A percentile compares a stretch with the other conserved stretches of the same genome.
phyloP scores from a whole-genome alignment of 1,284 basidiomycete species.

The Porodaedalea pini region DNA sequence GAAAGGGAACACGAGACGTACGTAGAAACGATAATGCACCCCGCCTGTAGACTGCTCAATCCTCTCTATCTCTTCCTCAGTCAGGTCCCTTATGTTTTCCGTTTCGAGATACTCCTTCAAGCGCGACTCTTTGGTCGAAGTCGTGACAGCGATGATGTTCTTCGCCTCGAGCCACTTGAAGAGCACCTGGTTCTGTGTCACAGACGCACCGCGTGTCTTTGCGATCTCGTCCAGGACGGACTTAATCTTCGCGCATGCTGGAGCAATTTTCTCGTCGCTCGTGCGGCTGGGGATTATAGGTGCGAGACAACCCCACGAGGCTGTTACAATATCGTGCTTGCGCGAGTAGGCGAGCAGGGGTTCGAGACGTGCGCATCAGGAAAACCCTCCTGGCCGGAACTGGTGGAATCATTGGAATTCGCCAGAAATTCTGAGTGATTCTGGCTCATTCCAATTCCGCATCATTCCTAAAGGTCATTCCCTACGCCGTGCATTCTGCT shows the following conservation, averaged over 20 bases:
- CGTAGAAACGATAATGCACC: slow-evolving; percentile 52
- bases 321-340: slow-evolving; percentile 56
- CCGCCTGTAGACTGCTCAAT: slow-evolving; percentile 65
- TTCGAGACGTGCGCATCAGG: slow-evolving; percentile 28
- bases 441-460: too few relatives aligned
- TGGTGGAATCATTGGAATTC: too few relatives aligned
- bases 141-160: slow-evolving; percentile 62
- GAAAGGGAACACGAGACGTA: slow-evolving; percentile 30
- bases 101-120: slow-evolving; percentile 65
- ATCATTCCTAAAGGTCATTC: too few relatives aligned
- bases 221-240: slow-evolving; percentile 44
- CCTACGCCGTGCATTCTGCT: too few relatives aligned
- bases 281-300: slow-evolving; percentile 49
- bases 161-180: slow-evolving; percentile 60
- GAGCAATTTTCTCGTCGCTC: neutral
- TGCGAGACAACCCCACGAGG: slow-evolving; percentile 64
- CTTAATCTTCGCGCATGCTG: slow-evolving; percentile 36
- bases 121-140: slow-evolving; percentile 67
- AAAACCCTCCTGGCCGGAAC: too few relatives aligned
- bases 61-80: slow-evolving; percentile 53
- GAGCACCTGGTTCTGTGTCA: slow-evolving; percentile 53
- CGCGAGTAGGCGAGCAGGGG: neutral
- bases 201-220: slow-evolving; percentile 34
- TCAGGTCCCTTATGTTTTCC: slow-evolving; percentile 53
- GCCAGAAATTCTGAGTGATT: too few relatives aligned